Conservation (phyloP, 179 eudicot genomes). For the Beta corolliflora region DNA sequence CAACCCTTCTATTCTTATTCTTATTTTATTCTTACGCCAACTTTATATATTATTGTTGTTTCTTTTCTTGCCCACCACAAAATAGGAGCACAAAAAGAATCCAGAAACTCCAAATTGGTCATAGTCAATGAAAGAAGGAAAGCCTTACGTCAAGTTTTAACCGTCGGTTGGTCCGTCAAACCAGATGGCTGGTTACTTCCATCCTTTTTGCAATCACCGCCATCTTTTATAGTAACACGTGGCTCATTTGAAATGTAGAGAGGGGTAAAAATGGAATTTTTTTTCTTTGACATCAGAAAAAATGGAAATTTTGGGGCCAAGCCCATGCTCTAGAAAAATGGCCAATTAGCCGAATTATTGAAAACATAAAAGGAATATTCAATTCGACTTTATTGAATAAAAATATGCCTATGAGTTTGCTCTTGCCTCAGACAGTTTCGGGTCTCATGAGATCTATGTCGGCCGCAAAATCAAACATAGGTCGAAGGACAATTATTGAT, state of each 20-base stretch:
- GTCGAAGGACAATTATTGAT: too few relatives aligned
- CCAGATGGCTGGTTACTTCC: constrained; percentile 10
- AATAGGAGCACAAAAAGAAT: not conserved
- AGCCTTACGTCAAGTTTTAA: not conserved
- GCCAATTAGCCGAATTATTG: too few relatives aligned
- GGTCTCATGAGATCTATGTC: too few relatives aligned
- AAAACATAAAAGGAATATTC: too few relatives aligned
- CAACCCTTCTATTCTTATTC: not conserved
- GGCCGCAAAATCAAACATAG: too few relatives aligned
- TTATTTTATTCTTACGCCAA: constrained; percentile 21
- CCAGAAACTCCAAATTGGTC: not conserved
- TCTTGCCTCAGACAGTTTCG: too few relatives aligned
- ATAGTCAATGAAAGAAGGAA: not conserved
- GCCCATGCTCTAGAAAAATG: too few relatives aligned
- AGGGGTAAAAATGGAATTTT: too few relatives aligned
- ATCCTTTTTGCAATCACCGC: constrained; percentile 9
- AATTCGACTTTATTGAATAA: too few relatives aligned
- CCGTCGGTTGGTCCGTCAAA: constrained; percentile 21
- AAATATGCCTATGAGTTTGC: too few relatives aligned
- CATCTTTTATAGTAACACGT: not conserved
- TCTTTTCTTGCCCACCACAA: not conserved
- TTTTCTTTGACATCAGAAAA: too few relatives aligned
- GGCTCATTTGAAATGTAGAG: not conserved
- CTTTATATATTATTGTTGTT: not conserved
- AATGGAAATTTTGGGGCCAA: too few relatives aligned